Base-by-base conservation (phyloP, 176 grass and related monocot species). In the Juncus inflexus region DNA sequence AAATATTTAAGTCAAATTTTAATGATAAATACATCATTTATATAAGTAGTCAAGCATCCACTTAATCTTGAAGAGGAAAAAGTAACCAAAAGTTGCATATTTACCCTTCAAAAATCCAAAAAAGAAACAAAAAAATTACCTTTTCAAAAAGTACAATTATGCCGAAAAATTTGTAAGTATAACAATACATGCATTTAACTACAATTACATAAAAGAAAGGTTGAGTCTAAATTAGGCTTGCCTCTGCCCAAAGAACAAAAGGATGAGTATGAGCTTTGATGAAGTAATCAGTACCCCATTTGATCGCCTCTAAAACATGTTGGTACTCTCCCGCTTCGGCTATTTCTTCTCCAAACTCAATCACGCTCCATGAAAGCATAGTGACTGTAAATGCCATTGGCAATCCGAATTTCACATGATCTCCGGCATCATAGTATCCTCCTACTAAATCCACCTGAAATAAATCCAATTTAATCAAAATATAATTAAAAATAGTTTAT, bases 221-320 rank as follows among this genome's bases (percentile, higher is more conserved):
- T 40, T 69, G 51, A 54, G 36, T 5, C 39, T 56, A 47, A 19
- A 40, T 42, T 60, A 11, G 12, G 49, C 55, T 66, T 83, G 77
- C 90, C 90, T 95, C 90, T 12, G 90, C 90, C 90, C 90, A 95
- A 81, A 90, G 84, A 64, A 95, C 82, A 80, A 72, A 58, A 0
- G 90, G 90, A 59, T 90, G 72, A 28, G 90, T 95, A 71, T 95
- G 90, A 59, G 90, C 90, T 78, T 95, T 95, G 83, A 95, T 68
- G 77, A 95, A 95, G 83, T 90, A 95, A 81, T 95, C 90, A 12
- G 90, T 90, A 58, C 90, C 90, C 90, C 90, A 95, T 65, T 95
- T 95, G 79, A 95, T 95, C 12, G 90, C 90, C 77, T 95, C 83
- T n/a, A 89, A 76, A 37, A 76, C 16, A 83, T 90, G 90, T 0